Base-by-base conservation (phyloP, 192 early-diverging fungal genomes). In the Martensiomyces pterosporus region DNA sequence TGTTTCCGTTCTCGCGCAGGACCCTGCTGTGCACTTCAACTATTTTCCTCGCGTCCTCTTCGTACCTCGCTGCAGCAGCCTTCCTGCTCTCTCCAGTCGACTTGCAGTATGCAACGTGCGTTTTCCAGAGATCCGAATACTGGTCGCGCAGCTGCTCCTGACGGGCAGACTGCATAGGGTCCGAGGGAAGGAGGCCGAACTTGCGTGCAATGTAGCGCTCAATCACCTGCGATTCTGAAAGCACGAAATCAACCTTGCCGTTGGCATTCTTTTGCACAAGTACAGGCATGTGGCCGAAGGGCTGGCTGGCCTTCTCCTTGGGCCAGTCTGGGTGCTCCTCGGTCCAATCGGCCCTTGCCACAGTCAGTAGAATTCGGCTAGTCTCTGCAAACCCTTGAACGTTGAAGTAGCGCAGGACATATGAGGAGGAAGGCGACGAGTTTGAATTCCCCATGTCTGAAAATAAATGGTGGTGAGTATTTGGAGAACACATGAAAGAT, bases 141-240 rank as follows among this genome's bases (percentile, higher is more conserved):
- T 41, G 41, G 38, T 62, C 44, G 22, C 54, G 52, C 33, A 58
- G 44, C 41, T 54, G 43, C 7, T 59, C 38, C 33, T 66, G 61
- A 1, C 27, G 36, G 4, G 65, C 67, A 9, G 73, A 58, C 25
- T 69, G 56, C 26, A 57, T 57, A 10, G 48, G 47, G 24, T 52
- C 51, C 3, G 23, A 25, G n/a, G 71, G 70, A 23, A 61, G 33
- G 23, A 75, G 54, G n/a, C 56, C 68, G 43, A 76, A 80, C 51
- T 68, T 76, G 45, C 49, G 40, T 10, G 76, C 52, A 2, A 82
- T 57, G 39, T 78, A 79, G 29, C 80, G 78, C 40, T 75, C 75
- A 43, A 82, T 82, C 3, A 61, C 64, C 10, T 57, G 49, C 1
- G 68, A 51, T 27, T 82, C 76, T 12, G 65, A 57, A 4, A 80